phyloP scores from a whole-genome alignment of 2,329 filamentous ascomycete genomes.

The Ceratocystis destructans region DNA sequence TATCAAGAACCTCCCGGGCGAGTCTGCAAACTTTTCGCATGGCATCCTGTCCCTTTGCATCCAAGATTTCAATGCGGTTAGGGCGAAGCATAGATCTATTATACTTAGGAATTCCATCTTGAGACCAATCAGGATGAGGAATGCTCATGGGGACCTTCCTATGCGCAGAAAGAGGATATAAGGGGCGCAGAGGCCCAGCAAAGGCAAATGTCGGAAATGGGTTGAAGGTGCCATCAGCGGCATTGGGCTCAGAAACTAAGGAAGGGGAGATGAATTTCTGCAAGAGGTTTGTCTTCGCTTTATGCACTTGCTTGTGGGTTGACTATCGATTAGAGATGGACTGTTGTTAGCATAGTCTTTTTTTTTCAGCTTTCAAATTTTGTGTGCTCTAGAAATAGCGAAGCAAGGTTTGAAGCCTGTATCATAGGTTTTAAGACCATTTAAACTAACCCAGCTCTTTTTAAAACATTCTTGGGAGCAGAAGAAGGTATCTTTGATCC shows the following conservation, averaged over 20 bases:
- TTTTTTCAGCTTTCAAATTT: not conserved
- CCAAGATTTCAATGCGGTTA: conserved; percentile 72
- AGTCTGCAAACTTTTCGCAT: conserved; percentile 89
- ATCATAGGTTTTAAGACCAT: not conserved
- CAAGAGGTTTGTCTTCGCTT: conserved; percentile 62
- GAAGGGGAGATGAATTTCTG: conserved; percentile 62
- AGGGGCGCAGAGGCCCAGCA: conserved; percentile 68
- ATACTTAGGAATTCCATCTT: conserved; percentile 60
- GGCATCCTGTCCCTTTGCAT: conserved; percentile 64
- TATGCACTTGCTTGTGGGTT: conserved; percentile 47
- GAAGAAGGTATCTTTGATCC: conserved; percentile 81
- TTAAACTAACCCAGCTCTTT: conserved; percentile 73
- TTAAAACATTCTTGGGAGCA: conserved; percentile 99
- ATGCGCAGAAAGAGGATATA: conserved; percentile 66
- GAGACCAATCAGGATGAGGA: conserved; percentile 72
- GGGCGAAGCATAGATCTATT: conserved; percentile 49
- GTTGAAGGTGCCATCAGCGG: conserved; percentile 81
- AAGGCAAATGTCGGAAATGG: conserved; percentile 81
- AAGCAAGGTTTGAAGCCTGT: not conserved
- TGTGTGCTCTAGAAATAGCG: too few species aligned
- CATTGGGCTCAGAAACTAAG: conserved; percentile 78
- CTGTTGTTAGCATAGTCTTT: not conserved
- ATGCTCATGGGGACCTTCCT: conserved; percentile 69
- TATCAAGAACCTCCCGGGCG: conserved; percentile 82
- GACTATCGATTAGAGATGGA: conserved; percentile 7